Base-by-base conservation (phyloP, 2,329 filamentous ascomycete species). In the Neonectria faginata region DNA sequence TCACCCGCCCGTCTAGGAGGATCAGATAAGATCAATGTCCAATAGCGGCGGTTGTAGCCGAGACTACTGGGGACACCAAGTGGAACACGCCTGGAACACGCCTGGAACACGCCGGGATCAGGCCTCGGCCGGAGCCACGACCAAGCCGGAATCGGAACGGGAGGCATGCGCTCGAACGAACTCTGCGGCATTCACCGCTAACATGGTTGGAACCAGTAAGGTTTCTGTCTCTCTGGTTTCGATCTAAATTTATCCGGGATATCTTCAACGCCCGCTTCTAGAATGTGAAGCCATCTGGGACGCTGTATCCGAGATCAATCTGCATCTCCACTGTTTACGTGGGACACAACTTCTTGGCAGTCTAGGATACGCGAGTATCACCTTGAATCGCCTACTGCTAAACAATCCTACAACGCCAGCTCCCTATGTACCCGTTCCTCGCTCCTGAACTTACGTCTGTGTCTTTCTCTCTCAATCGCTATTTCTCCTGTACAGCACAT, bases 1-100 rank as follows among this genome's bases (percentile, higher is more conserved):
- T 10, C 10, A 10, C 29, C 29, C 10, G 29, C 29, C 29, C 44
- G 29, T 39, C 55, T 51, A 27, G 33, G 57, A 58, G 51, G 56
- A 72, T 72, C 70, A 70, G 70, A 72, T 72, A 73, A 72, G 70
- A 72, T 72, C 18, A 60, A 60, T 52, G 45, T 62, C 70, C 70
- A 72, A 72, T 72, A 22, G 65, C 27, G 25, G 63, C 70, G 70
- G 70, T 73, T 72, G 65, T 69, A 72, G 41, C 70, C 70, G 70
- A 5, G 31, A 8, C 39, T 18, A 71, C 31, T 59, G 50, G 56
- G 59, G 59, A 16, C 11, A 36, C 16, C 60, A 20, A 18, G 39
- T n/a, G 39, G 39, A 22, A 22, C 22, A 22, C 22, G 22, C 22
- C 22, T n/a, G n/a, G n/a, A n/a, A n/a, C n/a, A n/a, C n/a, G n/a